Conservation (phyloP, 2,329 filamentous ascomycete genomes). For the Botryotinia globosa region DNA sequence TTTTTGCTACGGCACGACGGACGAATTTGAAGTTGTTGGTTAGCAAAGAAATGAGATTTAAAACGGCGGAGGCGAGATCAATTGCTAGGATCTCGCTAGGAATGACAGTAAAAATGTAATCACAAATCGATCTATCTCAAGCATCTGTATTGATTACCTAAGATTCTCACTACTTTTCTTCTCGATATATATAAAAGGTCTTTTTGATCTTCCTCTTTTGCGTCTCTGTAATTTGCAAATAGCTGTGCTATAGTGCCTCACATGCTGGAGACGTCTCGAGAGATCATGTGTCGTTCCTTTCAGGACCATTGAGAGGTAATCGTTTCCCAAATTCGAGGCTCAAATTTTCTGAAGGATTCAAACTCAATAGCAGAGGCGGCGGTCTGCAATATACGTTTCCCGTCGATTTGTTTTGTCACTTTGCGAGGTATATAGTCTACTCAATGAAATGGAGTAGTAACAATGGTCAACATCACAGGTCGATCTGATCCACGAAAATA, state of each 20-base stretch:
- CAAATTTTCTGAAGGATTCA: background rate
- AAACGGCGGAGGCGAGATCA: background rate
- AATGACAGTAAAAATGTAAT: background rate
- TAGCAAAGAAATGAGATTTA: background rate
- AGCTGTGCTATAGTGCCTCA: background rate
- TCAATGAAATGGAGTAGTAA: background rate
- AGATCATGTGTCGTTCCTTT: background rate
- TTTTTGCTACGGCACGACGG: background rate
- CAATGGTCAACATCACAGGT: background rate
- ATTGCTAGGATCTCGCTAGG: background rate
- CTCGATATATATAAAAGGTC: background rate
- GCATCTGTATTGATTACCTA: background rate
- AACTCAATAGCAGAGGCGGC: too few species aligned
- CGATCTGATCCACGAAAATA: background rate
- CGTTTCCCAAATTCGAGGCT: fast-evolving
- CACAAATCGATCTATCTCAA: background rate
- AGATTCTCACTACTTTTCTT: background rate
- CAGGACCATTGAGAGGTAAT: background rate
- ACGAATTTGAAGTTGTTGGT: background rate
- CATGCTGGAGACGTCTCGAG: background rate
- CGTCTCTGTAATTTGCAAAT: too few species aligned
- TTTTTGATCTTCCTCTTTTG: background rate
- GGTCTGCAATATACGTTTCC: too few species aligned
- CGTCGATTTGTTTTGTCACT: too few species aligned
- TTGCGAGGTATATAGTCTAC: too few species aligned